phyloP scores from a whole-genome alignment of 179 eudicot genomes.

The Silene noctiflora region DNA sequence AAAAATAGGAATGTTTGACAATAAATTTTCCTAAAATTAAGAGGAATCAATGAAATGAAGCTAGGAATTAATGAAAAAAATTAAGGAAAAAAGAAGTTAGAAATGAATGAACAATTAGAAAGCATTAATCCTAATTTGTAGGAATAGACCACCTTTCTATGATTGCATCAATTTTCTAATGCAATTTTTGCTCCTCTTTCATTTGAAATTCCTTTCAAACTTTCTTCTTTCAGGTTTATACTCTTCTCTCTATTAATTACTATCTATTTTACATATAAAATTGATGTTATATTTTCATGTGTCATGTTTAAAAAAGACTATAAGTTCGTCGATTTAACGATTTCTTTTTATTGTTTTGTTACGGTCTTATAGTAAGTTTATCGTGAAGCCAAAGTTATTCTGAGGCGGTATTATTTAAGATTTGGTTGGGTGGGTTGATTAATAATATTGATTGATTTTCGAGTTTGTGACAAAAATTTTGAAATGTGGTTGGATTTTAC shows the following conservation, averaged over 20 bases:
- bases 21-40: slow-evolving; percentile 19
- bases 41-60: slow-evolving; percentile 14
- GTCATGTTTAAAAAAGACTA: too few species aligned
- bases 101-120: slow-evolving; percentile 17
- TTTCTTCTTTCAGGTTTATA: slow-evolving; percentile 28
- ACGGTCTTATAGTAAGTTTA: too few species aligned
- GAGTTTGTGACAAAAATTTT: neutral
- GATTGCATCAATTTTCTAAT: slow-evolving; percentile 19
- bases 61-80: slow-evolving; percentile 13
- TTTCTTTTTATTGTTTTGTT: too few species aligned
- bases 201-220: slow-evolving; percentile 25
- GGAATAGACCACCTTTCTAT: slow-evolving; percentile 29
- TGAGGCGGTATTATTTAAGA: neutral
- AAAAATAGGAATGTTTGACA: neutral
- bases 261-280: neutral
- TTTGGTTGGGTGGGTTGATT: neutral
- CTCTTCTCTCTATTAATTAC: neutral
- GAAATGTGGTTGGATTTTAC: neutral
- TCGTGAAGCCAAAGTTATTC: neutral
- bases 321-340: too few species aligned
- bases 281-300: neutral
- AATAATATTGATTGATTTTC: neutral
- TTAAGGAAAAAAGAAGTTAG: neutral
- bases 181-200: slow-evolving; percentile 28
- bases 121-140: slow-evolving; percentile 25